Evolutionary conservation across 805 yeast species (phyloP), one percentile per base, ranked within the genome.

Genomic region (Priceomyces castillae): DNA sequence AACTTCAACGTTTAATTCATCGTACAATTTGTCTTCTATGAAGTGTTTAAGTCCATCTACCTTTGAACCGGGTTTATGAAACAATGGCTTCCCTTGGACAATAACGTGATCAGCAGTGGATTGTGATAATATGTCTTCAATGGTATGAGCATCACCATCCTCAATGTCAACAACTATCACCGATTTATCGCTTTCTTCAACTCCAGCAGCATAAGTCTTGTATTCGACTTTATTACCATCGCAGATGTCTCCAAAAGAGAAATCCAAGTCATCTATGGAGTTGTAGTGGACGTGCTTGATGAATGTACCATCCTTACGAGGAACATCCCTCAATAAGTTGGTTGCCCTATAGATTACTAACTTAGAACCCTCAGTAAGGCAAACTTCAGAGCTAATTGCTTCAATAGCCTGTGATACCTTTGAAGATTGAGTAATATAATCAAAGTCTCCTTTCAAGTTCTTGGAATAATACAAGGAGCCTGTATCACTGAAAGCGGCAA

Each of bases 21-120:
- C 57, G 38, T 47, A 43, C 30, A 49, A 46, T 17, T 44, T 41
- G 36, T 56, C 64, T 26, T 57, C 59, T 31, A 61, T 44, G 40
- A 48, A 53, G 35, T 57, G 54, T 46, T 58, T 56, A 44, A 61
- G 33, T 38, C 47, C 48, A 20, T 53, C 56, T 16, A 56, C 46
- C 26, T 43, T 53, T 33, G 59, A 44, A 11, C 50, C 59, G 30
- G 52, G 53, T 30, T 34, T 43, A 16, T 51, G 55, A 50, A 63
- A 61, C 16, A 54, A 46, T 9, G 71, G 71, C 44, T 53, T 58
- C 5, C 64, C 64, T 48, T 65, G 70, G 25, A 65, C 58, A 23
- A 64, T 48, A 30, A 56, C 49, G 5, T 31, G 38, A 39, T n/a
- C 36, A 16, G 36, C 42, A 25, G 25, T 20, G 36, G 31, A 19